phyloP scores from a whole-genome alignment of 306 rosid species.

The Prunus mume region DNA sequence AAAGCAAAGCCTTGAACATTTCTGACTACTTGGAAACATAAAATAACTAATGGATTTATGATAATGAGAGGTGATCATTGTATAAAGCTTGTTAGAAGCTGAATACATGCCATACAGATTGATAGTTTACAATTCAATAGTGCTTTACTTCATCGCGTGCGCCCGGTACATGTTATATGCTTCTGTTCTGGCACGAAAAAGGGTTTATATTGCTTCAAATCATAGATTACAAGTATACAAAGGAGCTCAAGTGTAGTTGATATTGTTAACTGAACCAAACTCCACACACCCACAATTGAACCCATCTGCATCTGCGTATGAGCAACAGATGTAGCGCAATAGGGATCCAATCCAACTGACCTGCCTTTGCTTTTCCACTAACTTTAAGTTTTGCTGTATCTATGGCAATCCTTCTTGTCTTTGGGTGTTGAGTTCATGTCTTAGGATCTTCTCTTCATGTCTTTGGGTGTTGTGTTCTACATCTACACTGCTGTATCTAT shows the following conservation, averaged over 20 bases:
- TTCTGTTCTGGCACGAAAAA: too few relatives aligned
- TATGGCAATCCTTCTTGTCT: too few relatives aligned
- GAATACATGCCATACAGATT: not conserved
- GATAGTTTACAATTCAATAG: not conserved
- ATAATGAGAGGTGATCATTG: not conserved
- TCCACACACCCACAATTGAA: not conserved
- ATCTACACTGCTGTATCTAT: constrained; percentile 30
- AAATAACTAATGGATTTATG: not conserved
- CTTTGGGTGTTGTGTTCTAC: constrained; percentile 78
- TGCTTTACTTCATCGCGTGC: not conserved
- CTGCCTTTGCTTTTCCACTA: not conserved
- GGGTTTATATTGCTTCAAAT: too few relatives aligned
- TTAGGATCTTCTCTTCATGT: constrained; percentile 62
- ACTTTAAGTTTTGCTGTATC: not conserved
- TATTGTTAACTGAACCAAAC: not conserved
- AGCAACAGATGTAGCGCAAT: not conserved
- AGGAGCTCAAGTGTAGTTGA: not conserved
- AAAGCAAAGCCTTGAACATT: not conserved
- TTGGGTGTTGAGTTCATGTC: too few relatives aligned
- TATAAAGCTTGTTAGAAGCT: not conserved
- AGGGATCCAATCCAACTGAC: not conserved
- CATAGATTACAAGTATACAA: not conserved
- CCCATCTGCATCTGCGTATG: not conserved
- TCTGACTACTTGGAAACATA: not conserved
- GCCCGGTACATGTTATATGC: not conserved